Evolutionary conservation across 805 yeast species (phyloP), one percentile per base, ranked within the genome.

Genomic region (Saccharomyces mikatae): DNA sequence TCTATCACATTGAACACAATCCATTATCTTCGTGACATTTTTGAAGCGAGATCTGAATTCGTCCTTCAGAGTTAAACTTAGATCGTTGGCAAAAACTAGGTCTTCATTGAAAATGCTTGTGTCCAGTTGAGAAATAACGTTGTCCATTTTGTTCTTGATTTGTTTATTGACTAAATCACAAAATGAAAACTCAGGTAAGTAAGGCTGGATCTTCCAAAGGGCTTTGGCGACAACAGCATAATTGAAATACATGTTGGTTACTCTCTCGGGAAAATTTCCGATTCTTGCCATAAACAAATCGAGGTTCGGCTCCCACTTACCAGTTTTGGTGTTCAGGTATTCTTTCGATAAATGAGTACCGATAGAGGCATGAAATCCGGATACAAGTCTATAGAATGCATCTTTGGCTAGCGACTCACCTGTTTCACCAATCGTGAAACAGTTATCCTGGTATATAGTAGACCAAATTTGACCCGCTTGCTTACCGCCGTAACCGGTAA

Each of bases 1-100:
- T 67, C 97, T 79, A 68, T 94, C 99, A 75, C 99, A 94, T 41
- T 96, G 97, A 46, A 94, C 98, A 74, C 99, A 94, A 70, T 92
- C 97, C 97, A 94, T 94, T 47, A 94, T 82, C 51, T 88, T 85
- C 22, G 96, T 84, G 26, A 94, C 95, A 67, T 94, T 94, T 65
- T 83, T 84, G 70, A 94, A 95, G 52, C 96, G 84, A 41, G 80
- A 71, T 57, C 92, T 80, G 74, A 94, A 91, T 63, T 94, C 98
- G 58, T 85, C 84, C 64, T 94, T 94, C 55, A 92, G 77, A 2
- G 70, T 72, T 3, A 68, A 63, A 52, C 66, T 66, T n/a, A 68
- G 62, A 41, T 78, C 76, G 46, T 77, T 79, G 55, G 77, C 65
- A 69, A 82, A 75, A 58, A 79, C 64, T 57, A 77, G 56, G 54